phyloP scores from a whole-genome alignment of 192 early-diverging fungal genomes.

The Podochytrium sp. region DNA sequence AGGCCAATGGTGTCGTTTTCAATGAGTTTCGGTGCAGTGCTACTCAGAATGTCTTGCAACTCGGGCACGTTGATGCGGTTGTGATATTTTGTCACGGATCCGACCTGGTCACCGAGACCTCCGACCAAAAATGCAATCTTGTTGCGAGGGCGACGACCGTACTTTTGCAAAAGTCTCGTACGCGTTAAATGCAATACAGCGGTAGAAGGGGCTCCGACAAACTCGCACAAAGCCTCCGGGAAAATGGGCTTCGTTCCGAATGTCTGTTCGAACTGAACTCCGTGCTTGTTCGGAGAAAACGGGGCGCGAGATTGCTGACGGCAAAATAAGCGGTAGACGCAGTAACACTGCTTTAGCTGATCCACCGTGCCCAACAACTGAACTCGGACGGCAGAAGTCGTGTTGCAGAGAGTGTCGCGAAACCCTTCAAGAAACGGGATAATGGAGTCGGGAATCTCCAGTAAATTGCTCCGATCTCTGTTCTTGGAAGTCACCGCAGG shows the following conservation, averaged over 20 bases:
- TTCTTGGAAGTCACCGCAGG: neutral
- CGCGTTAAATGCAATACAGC: neutral
- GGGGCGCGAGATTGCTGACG: neutral
- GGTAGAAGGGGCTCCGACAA: neutral
- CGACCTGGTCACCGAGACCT: neutral
- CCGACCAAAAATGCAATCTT: neutral
- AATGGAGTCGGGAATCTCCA: neutral
- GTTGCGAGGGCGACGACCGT: neutral
- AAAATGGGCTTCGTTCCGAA: neutral
- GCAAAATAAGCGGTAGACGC: neutral
- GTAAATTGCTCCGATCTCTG: too few relatives aligned
- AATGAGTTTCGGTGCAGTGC: neutral
- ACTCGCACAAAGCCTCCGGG: neutral
- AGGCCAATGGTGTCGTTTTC: constrained; percentile 8
- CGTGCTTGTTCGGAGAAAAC: neutral
- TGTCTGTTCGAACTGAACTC: neutral
- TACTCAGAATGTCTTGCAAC: neutral
- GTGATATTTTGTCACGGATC: neutral
- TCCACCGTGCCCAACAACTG: neutral
- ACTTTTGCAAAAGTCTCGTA: neutral
- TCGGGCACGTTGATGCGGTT: constrained; percentile 9
- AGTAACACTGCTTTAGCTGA: constrained; percentile 1
- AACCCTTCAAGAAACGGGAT: constrained; percentile 12
- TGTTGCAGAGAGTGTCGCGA: neutral
- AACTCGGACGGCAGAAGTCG: neutral